phyloP scores from a whole-genome alignment of 768 basidiomycete species.

The Fibroporia radiculosa region DNA sequence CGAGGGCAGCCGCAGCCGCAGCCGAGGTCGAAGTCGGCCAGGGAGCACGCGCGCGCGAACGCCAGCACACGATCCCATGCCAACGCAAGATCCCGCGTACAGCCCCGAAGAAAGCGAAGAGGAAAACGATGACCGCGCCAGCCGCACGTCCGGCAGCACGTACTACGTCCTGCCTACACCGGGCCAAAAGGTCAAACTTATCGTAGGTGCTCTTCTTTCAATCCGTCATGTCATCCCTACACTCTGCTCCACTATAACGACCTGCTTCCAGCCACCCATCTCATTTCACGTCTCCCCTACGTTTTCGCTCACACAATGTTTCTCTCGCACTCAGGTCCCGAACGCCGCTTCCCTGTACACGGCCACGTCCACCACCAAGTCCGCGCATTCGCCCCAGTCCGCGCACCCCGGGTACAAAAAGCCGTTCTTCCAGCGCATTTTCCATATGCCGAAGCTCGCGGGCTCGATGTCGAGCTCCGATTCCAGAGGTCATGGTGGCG shows the following conservation, averaged over 20 bases:
- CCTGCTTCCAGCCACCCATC: conserved; percentile 7
- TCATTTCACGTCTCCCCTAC: conserved; percentile 6
- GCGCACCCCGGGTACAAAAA: conserved; percentile 33
- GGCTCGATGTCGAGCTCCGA: conserved; percentile 14
- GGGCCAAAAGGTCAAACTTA: conserved; percentile 68
- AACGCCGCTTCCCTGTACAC: conserved; percentile 47
- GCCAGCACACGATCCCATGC: conserved; percentile 23
- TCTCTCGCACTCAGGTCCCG: conserved; percentile 24
- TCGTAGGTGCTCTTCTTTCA: conserved; percentile 42
- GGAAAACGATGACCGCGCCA: conserved; percentile 26
- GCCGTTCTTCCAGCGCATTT: conserved; percentile 56
- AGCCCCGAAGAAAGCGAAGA: conserved; percentile 2
- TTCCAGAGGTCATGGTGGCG: conserved; percentile 13
- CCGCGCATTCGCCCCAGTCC: conserved; percentile 44
- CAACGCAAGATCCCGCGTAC: conserved; percentile 20
- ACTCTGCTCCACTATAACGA: conserved; percentile 1
- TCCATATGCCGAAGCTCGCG: conserved; percentile 25
- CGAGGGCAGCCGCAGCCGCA: conserved; percentile 20
- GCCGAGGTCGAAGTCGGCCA: conserved; percentile 10
- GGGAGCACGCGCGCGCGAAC: conserved; percentile 7
- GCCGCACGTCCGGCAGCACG: conserved; percentile 56
- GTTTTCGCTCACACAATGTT: conserved; percentile 3
- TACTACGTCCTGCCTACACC: conserved; percentile 67
- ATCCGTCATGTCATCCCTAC: conserved; percentile 5
- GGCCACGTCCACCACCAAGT: conserved; percentile 51